Evolutionary conservation across 768 basidiomycete genomes (phyloP).

Genomic region (Calocera cornea): DNA sequence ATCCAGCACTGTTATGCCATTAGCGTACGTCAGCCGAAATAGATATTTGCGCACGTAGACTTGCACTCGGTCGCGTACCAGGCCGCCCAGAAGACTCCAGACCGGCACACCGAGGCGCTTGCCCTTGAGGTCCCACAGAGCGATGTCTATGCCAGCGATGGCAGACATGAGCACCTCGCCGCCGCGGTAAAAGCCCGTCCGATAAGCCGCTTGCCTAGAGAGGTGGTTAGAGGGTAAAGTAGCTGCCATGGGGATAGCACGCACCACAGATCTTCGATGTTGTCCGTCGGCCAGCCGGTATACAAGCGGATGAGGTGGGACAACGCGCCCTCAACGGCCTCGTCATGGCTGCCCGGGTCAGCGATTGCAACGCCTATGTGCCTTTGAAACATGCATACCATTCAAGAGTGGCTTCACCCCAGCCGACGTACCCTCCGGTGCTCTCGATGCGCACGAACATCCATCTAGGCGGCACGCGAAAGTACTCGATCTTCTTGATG

Average conservation of each 20-base stretch:
- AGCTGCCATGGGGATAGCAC: not conserved
- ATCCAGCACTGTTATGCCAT: conserved; percentile 32
- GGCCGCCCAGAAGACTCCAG: conserved; percentile 56
- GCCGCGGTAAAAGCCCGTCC: conserved; percentile 52
- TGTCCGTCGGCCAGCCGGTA: conserved; percentile 45
- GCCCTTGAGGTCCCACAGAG: conserved; percentile 69
- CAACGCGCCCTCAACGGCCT: conserved; percentile 57
- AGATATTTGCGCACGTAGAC: conserved; percentile 31
- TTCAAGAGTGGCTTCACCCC: conserved; percentile 67
- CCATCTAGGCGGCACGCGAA: conserved; percentile 61
- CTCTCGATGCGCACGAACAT: conserved; percentile 60
- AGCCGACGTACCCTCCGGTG: conserved; percentile 47
- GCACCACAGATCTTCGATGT: conserved; percentile 56
- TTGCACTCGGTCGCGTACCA: conserved; percentile 44
- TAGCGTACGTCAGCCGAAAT: not conserved
- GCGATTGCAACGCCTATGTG: not conserved
- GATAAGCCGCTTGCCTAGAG: conserved; percentile 39
- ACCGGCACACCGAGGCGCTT: conserved; percentile 54
- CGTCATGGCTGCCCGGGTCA: conserved; percentile 35
- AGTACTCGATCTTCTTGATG: conserved; percentile 27
- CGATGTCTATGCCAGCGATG: conserved; percentile 51
- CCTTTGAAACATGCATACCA: conserved; percentile 17
- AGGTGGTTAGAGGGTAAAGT: not conserved
- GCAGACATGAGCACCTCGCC: conserved; percentile 29
- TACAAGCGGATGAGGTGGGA: conserved; percentile 46